A percentile compares a stretch with the other conserved stretches of the same genome.
Conservation (phyloP, 345 rosid genomes). For the Hypericum androsaemum region DNA sequence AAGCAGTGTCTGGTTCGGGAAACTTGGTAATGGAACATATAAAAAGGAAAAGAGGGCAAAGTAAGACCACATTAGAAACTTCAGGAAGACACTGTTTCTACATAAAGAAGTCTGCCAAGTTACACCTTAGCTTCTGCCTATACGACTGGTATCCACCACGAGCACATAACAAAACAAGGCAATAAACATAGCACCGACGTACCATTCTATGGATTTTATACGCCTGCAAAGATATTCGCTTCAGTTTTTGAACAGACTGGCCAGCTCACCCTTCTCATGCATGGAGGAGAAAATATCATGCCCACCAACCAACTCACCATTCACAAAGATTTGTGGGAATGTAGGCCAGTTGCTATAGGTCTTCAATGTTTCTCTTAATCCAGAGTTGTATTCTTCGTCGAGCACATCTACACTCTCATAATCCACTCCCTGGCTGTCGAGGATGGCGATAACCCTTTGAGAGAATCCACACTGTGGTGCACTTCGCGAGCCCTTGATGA, state of each 20-base stretch:
- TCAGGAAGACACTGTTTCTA: too few species aligned
- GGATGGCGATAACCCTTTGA: conserved; percentile 69
- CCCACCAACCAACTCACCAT: conserved; percentile 78
- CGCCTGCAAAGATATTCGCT: neutral
- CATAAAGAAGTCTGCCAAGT: too few species aligned
- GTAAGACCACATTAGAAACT: too few species aligned
- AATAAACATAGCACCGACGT: neutral
- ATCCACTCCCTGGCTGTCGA: conserved; percentile 71
- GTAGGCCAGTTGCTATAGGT: conserved; percentile 90
- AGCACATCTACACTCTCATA: conserved; percentile 84
- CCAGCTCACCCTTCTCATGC: conserved; percentile 76
- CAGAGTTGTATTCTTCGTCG: conserved; percentile 67
- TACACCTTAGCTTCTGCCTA: too few species aligned
- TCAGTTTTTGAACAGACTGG: conserved; percentile 36
- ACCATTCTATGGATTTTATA: too few species aligned
- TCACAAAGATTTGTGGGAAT: conserved; percentile 69
- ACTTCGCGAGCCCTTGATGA: conserved; percentile 82
- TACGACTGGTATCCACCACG: too few species aligned
- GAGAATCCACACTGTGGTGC: conserved; percentile 93
- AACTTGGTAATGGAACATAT: too few species aligned
- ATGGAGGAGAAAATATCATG: conserved; percentile 76
- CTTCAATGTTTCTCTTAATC: conserved; percentile 78
- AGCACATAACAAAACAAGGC: too few species aligned
- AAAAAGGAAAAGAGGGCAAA: too few species aligned
- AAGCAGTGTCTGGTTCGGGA: too few species aligned